A percentile compares a stretch with the other conserved stretches of the same genome.
Conservation (phyloP, 306 rosid genomes). For the Erythrophleum fordii region DNA sequence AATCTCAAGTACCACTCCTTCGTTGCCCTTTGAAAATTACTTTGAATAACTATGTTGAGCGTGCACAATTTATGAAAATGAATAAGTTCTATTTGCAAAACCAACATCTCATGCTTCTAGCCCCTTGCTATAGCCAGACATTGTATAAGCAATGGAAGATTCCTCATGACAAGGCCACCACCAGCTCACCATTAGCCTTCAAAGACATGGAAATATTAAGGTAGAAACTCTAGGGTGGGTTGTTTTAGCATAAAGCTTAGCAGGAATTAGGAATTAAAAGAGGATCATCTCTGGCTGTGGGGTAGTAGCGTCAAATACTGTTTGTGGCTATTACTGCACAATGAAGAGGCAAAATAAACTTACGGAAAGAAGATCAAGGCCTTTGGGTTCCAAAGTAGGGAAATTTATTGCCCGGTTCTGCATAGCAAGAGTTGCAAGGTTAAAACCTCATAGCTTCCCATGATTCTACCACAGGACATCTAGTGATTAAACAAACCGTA, state of each 20-base stretch:
- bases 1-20: background rate
- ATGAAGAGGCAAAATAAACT: background rate
- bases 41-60: background rate
- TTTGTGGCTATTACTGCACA: background rate
- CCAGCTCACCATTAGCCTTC: too few relatives aligned
- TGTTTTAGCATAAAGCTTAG: background rate
- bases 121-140: too few relatives aligned
- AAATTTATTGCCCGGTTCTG: constrained; percentile 17
- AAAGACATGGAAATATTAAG: too few relatives aligned
- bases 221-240: too few relatives aligned
- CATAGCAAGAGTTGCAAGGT: background rate
- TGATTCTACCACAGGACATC: background rate
- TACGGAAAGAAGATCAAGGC: constrained; percentile 35
- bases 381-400: constrained; percentile 6
- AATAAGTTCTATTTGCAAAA: background rate
- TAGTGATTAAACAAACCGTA: background rate
- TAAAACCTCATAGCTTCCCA: background rate
- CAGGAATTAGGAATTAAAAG: background rate
- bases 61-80: background rate
- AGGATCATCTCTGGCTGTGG: background rate
- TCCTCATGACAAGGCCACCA: too few relatives aligned
- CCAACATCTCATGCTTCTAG: background rate
- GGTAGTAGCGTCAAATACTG: background rate
- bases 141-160: too few relatives aligned
- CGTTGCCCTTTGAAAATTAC: background rate